Conservation (phyloP, 2,329 filamentous ascomycete genomes). For the Grosmannia clavigera region DNA sequence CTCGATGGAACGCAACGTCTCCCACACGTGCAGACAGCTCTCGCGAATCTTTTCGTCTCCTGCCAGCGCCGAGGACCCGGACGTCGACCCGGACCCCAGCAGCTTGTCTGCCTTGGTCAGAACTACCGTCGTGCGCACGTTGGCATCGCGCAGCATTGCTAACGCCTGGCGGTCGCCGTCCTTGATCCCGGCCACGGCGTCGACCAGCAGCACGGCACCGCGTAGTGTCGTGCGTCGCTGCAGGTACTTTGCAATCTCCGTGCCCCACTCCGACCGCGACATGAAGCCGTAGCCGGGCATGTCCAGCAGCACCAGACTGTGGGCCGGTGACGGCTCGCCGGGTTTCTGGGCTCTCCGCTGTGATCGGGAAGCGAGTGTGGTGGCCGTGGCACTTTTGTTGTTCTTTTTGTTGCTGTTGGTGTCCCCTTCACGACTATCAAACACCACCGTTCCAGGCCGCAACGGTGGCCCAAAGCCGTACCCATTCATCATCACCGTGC, state of each 20-base stretch:
- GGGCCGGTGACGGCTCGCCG: conserved; percentile 27
- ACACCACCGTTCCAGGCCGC: conserved; percentile 3
- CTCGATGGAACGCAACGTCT: conserved; percentile 17
- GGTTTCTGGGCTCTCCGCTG: conserved; percentile 9
- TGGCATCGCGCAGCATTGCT: conserved; percentile 30
- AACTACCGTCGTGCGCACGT: conserved; percentile 34
- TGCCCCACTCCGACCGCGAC: conserved; percentile 35
- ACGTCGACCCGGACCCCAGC: conserved; percentile 6
- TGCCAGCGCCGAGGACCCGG: neutral
- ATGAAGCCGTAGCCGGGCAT: conserved; percentile 25
- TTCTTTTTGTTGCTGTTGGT: neutral
- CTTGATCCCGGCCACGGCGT: conserved; percentile 39
- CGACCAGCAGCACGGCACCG: conserved; percentile 41
- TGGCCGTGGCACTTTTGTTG: neutral
- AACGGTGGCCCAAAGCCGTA: conserved; percentile 38
- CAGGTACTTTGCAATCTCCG: conserved; percentile 39
- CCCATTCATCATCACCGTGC: conserved; percentile 42
- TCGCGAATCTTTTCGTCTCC: conserved; percentile 8
- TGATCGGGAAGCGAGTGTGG: conserved; percentile 5
- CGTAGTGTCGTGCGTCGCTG: conserved; percentile 30
- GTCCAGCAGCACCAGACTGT: conserved; percentile 30
- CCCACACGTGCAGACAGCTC: conserved; percentile 19
- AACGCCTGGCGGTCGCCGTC: conserved; percentile 35
- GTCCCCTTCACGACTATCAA: conserved; percentile 11
- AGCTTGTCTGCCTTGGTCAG: conserved; percentile 46